Evolutionary conservation across 768 basidiomycete genomes (phyloP), one percentile per base, ranked within the genome.

Genomic region (Phlebiopsis flavidoalba): DNA sequence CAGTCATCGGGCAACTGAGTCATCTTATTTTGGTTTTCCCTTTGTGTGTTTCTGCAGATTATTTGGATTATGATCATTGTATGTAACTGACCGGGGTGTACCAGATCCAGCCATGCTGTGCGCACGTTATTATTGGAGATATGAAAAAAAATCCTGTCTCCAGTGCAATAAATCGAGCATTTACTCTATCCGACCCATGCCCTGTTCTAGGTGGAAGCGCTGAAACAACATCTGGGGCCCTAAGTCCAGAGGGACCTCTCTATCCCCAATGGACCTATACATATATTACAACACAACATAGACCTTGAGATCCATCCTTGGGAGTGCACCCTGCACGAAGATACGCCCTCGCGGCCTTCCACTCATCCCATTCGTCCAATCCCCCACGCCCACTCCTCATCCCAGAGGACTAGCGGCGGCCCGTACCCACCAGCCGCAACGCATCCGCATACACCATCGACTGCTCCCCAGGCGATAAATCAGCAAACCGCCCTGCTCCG

Each of bases 301-400:
- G n/a, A n/a, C n/a, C n/a, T n/a, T n/a, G n/a, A n/a, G n/a, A 93
- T 47, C 80, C 75, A 11, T 72, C 65, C 21, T 74, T 75, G n/a
- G n/a, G 22, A 88, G 68, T 0, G 82, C 84, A 0, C 74, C 76
- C 1, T 67, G n/a, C 72, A 11, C 87, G 76, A 48, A 99, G 69
- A 67, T 92, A 91, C 46, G 64, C 65, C 63, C 82, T 76, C 46
- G 86, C 90, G 40, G 82, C 81, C 17, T 72, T 72, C n/a, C 33
- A 95, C 84, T n/a, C 85, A 93, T 91, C 5, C 71, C 74, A 48
- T 84, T 86, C n/a, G 64, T 91, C 91, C 92, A n/a, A 98, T 95
- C 24, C 95, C 95, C n/a, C n/a, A n/a, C 22, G 90, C 87, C 84
- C 92, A 95, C 8, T 88, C 91, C 70, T 99, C 96, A 68, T 99